Evolutionary conservation across 345 rosid species (phyloP).

Genomic region (Limnanthes douglasii): DNA sequence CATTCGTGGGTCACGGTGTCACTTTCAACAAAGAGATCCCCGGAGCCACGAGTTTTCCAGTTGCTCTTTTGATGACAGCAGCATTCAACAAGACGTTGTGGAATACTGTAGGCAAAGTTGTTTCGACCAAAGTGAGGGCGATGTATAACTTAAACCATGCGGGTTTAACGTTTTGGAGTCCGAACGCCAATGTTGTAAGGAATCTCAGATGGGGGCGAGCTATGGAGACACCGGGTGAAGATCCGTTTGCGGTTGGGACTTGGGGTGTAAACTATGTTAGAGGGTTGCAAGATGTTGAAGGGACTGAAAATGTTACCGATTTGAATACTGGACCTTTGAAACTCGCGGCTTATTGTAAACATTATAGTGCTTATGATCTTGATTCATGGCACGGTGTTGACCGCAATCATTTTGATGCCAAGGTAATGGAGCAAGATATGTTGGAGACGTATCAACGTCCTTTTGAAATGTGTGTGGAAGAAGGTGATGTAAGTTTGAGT

Average conservation of each 20-base stretch:
- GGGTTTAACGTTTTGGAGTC: slow-evolving; percentile 43
- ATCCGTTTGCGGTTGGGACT: slow-evolving; percentile 24
- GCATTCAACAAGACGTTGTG: no score
- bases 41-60: no score
- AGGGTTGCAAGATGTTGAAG: slow-evolving; percentile 31
- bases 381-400: slow-evolving; percentile 34
- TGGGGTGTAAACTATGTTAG: slow-evolving; percentile 28
- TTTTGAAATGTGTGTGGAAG: slow-evolving; percentile 31
- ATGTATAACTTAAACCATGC: slow-evolving; percentile 24
- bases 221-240: slow-evolving; percentile 41
- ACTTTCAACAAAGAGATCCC: no score
- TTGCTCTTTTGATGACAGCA: no score
- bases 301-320: slow-evolving; percentile 6
- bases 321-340: slow-evolving; percentile 15
- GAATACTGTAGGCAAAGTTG: no score
- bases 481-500: slow-evolving; percentile 17
- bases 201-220: slow-evolving; percentile 44
- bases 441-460: slow-evolving; percentile 34
- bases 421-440: slow-evolving; percentile 31
- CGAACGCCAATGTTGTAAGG: slow-evolving; percentile 32
- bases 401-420: slow-evolving; percentile 27
- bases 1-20: no score
- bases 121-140: slow-evolving; percentile 29
- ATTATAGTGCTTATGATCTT: slow-evolving; percentile 38
- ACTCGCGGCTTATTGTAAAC: slow-evolving; percentile 41